Base-by-base conservation (phyloP, 257 asterid species). In the Primulina eburnea region DNA sequence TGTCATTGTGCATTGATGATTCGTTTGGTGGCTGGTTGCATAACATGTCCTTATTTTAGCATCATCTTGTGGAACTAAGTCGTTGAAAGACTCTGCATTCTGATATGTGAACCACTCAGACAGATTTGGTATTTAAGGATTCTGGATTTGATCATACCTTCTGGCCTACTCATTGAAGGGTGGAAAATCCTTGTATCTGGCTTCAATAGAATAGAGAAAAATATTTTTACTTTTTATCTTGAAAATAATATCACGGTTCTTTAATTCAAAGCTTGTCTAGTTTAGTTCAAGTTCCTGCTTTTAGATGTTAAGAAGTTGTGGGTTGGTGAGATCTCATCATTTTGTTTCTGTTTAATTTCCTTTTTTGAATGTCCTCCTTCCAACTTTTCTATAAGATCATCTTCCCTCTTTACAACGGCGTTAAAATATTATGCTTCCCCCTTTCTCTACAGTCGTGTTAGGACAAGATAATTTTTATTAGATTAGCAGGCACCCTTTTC, bases 1-100 rank as follows among this genome's bases (percentile, higher is more conserved):
- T 33, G 30, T 28, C 61, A 14, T 26, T 67, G 18, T 76, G 80
- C 53, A 32, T 26, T 71, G 43, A 16, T 5, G 8, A 50, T 50
- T 50, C 56, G 5, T 50, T 50, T 50, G 56, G 56, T 50, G 53
- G 53, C 53, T 43, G n/a, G 53, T 11, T 43, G 20, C 56, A 6
- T 16, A 53, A 66, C 21, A 17, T 5, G 65, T 53, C 5, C 29
- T 53, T 24, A 68, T 24, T 64, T 38, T 37, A 33, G 62, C 29
- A 61, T 56, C 38, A 33, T 62, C 64, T 43, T 28, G 35, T 33
- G 67, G 32, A 20, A n/a, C 61, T 65, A 14, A 28, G 24, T 40
- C 66, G 55, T 65, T 17, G 68, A 33, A 65, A 24, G 50, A 8
- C 40, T 17, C 60, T 4, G 16, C 56, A 10, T 35, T 17, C 8